Percentiles rank a stretch among this genome's conserved stretches.
Evolutionary conservation across 768 basidiomycete genomes (phyloP).

Genomic region (Baorangia bicolor): DNA sequence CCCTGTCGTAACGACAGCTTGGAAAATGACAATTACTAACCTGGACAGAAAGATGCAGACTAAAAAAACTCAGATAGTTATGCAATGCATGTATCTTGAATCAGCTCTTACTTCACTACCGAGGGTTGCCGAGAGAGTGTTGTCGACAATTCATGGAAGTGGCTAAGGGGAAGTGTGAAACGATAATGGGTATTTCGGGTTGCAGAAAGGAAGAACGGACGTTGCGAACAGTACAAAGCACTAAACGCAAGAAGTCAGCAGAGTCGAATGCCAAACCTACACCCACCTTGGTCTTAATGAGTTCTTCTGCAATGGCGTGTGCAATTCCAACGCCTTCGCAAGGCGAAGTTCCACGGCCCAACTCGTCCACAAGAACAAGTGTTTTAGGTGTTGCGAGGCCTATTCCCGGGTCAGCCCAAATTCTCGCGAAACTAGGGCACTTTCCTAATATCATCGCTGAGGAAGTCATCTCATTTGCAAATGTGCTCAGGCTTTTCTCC

Average conservation of each 20-base stretch:
- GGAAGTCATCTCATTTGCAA: slow-evolving; percentile 92
- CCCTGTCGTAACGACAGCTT: neutral
- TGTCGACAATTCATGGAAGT: slow-evolving; percentile 76
- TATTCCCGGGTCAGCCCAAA: slow-evolving; percentile 22
- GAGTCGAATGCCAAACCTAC: neutral
- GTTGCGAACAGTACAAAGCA: slow-evolving; percentile 91
- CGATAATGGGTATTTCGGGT: neutral
- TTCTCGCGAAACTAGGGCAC: neutral
- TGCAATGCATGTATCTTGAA: neutral
- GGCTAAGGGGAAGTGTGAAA: slow-evolving; percentile 39
- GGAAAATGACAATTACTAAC: slow-evolving; percentile 36
- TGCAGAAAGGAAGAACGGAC: slow-evolving; percentile 37
- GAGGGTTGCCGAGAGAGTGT: slow-evolving; percentile 77
- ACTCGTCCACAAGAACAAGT: slow-evolving; percentile 88
- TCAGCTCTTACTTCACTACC: slow-evolving; percentile 66
- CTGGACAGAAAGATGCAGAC: slow-evolving; percentile 81
- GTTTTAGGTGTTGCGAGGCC: slow-evolving; percentile 69
- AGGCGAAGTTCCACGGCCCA: slow-evolving; percentile 90
- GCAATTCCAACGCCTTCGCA: slow-evolving; percentile 79
- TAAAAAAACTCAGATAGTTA: slow-evolving; percentile 28
- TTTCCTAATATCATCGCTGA: slow-evolving; percentile 87
- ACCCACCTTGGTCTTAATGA: slow-evolving; percentile 68
- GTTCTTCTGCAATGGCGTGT: slow-evolving; percentile 78
- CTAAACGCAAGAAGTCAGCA: slow-evolving; percentile 37
- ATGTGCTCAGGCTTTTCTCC: slow-evolving; percentile 88